A percentile compares a stretch with the other conserved stretches of the same genome.
These are phyloP conservation scores for Calonectria pseudoturangicola DNA, from an alignment of 2,329 filamentous ascomycete genomes.

Conservation along the genomic window DNA sequence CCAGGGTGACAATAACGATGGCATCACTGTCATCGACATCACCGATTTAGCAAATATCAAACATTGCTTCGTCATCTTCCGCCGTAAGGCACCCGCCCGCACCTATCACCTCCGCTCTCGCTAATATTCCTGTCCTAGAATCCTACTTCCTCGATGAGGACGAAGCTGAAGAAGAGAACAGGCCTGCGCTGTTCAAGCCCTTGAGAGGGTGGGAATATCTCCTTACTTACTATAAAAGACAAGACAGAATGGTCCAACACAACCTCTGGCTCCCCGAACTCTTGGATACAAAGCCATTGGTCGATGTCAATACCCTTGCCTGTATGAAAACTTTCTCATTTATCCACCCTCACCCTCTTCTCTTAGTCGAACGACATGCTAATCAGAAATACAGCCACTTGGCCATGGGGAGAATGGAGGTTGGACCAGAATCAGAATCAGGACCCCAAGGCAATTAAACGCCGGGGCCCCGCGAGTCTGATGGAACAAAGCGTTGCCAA, in stretches of 20 bases:
- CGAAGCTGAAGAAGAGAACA: neutral
- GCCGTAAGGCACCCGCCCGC: neutral
- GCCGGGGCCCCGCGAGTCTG: neutral
- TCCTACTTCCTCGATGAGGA: neutral
- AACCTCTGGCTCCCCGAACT: constrained; percentile 6
- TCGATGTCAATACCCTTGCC: constrained; percentile 17
- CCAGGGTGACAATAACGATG: constrained; percentile 29
- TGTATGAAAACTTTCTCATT: neutral
- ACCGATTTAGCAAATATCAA: constrained; percentile 20
- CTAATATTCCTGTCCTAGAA: neutral
- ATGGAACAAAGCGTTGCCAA: constrained; percentile 23
- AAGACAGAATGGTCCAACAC: neutral
- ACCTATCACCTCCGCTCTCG: neutral
- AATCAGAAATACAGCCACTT: constrained; percentile 11
- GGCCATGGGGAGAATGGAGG: constrained; percentile 35
- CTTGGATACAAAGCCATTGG: constrained; percentile 27
- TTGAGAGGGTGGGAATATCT: constrained; percentile 27
- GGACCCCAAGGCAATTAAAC: too few species aligned
- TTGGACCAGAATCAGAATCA: neutral
- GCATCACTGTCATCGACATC: constrained; percentile 34
- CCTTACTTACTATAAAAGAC: neutral
- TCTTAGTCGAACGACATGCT: neutral
- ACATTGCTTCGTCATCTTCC: constrained; percentile 36
- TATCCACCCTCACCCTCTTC: neutral
- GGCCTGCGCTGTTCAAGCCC: neutral